Evolutionary conservation across 1,284 basidiomycete species (phyloP), one percentile per base, ranked within the genome.

Genomic region (Spongispora temasekensis): DNA sequence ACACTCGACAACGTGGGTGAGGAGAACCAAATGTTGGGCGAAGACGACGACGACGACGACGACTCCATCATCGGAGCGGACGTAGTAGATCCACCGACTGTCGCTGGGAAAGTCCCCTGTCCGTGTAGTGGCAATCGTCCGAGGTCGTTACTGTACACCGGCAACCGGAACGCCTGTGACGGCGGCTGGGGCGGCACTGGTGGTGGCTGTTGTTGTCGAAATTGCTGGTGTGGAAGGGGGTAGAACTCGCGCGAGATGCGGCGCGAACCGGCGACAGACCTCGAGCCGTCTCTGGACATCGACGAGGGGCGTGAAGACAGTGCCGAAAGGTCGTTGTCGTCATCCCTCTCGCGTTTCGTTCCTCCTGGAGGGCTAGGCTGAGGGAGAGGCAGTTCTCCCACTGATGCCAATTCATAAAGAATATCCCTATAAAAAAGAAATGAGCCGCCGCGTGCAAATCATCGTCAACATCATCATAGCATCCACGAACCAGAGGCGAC

Each of bases 331-430:
- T n/a, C n/a, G n/a, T 78, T 81, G 59, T 87, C 85, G 2, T 79
- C 74, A 59, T 85, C 85, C 31, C 87, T 78, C 35, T 86, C 86
- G 19, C 88, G 85, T 63, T 90, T 90, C 63, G 84, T 81, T 58
- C 69, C 79, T 1, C 77, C 66, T 4, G 74, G 73, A 1, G 83
- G 81, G 44, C 78, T 83, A 1, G 80, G 66, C 55, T 83, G 77
- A 10, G 86, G 84, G 2, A 90, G 75, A 0, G 87, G 86, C 2
- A 90, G 76, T 32, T 90, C 86, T 4, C 87, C 87, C 7, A 85
- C 84, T 10, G 80, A 85, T 2, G 88, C 87, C 2, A 91, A 77
- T 64, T 90, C 88, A 62, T 83, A 86, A 13, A 91, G 72, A 48
- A 90, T 81, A 64, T 90, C 88, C 83, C 87, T 89, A 59, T 3